Evolutionary conservation across 371 early-diverging fungal genomes (phyloP), one percentile per base, ranked within the genome.

Genomic region (Vairimorpha necatrix): DNA sequence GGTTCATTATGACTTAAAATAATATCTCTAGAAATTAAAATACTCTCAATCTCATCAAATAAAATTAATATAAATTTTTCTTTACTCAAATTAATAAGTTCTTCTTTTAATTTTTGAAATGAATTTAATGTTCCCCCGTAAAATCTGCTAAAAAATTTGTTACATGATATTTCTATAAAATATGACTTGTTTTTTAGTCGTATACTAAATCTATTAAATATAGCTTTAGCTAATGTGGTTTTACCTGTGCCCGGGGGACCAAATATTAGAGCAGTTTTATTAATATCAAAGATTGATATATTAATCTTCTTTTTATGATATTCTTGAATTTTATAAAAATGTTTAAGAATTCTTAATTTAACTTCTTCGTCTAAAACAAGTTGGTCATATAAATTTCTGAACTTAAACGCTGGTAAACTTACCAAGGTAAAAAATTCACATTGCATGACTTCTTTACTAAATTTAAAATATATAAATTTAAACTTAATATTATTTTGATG

Each of bases 261-360:
- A 82, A 96, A 97, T 42, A 97, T 86, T 70, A 99, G 87, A 14
- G 97, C 98, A 78, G 97, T 91, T 86, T 98, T 98, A 26, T 16
- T 54, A 18, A 54, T 18, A 54, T 54, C 26, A 54, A 54, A 54
- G 26, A 20, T 22, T 4, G 9, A 9, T 6, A 9, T 4, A 54
- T 54, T 24, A 9, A 54, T 26, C 26, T 54, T 54, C 6, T 16
- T 3, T 22, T 16, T 26, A n/a, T 9, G 3, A 3, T 9, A 9
- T 13, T 54, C 6, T 9, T 22, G 26, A 4, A 54, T 26, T 24
- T 54, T 54, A 26, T 54, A 54, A 26, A 54, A 54, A 18, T 54
- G 54, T 26, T 9, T 24, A 7, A 54, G 54, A 54, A 16, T 54
- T 18, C 24, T 54, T 26, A 54, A 20, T 16, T 22, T 16, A 4